Base-by-base conservation (phyloP, 148 eudicot species). In the Rhododendron mucronatum region DNA sequence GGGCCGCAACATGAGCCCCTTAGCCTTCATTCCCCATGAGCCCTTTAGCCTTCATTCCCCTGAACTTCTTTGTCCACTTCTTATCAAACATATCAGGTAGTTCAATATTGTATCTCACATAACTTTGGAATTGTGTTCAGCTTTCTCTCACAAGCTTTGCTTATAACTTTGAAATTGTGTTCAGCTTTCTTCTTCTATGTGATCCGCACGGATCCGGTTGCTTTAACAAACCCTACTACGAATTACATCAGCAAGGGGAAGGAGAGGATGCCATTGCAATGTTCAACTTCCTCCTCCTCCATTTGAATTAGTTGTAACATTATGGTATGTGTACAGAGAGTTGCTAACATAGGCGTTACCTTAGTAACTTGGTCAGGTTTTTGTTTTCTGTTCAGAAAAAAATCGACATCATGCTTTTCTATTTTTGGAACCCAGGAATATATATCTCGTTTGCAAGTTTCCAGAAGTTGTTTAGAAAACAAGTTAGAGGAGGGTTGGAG, bases 11-110 rank as follows among this genome's bases (percentile, higher is more conserved):
- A 69, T 69, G 85, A 69, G 78, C 39, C 67, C 84, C 85, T 67
- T 45, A 7, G 77, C 59, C 78, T 83, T 69, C 21, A 83, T 57
- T 83, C 85, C 85, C 85, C 85, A 67, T 69, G 85, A 67, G 85
- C n/a, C 45, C 84, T 78, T 67, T 45, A 15, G 77, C 15, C 78
- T 83, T 69, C 23, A 83, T 57, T 83, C 85, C 85, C 78, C 44
- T 83, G 78, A 83, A 78, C 85, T 83, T 83, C 78, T 83, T 83
- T 28, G 69, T 83, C 85, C 59, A 1, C 30, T 83, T 69, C 79
- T 71, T 83, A 37, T 71, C 85, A 30, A 14, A 83, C 18, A 12
- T 8, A 71, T 14, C 85, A 41, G 28, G 78, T 69, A 5, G 30
- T 71, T 48, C 79, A 28, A 23, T 10, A n/a, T 83, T n/a, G 14